These are phyloP conservation scores for Arctium lappa DNA, from an alignment of 129 eudicot genomes.

Conservation along the genomic window DNA sequence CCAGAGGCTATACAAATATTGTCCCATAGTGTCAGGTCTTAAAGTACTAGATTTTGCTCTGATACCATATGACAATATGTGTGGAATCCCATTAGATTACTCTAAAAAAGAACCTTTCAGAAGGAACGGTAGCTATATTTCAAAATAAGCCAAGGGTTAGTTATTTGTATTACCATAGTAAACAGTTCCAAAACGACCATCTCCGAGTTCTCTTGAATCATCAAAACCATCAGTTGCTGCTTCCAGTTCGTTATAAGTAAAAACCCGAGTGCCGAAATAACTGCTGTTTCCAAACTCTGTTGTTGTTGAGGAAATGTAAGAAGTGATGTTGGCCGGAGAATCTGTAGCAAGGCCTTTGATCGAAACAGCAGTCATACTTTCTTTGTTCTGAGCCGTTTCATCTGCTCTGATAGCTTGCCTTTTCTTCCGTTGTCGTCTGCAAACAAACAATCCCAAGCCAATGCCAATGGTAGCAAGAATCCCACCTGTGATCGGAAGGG, in stretches of 20 bases:
- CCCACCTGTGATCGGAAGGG: slow-evolving; percentile 49
- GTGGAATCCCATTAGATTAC: neutral
- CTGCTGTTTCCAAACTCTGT: slow-evolving; percentile 53
- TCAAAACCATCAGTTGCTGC: slow-evolving; percentile 72
- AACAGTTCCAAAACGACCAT: slow-evolving; percentile 88
- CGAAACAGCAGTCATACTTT: slow-evolving; percentile 20
- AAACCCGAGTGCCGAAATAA: slow-evolving; percentile 73
- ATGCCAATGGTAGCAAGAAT: slow-evolving; percentile 50
- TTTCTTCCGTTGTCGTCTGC: slow-evolving; percentile 44
- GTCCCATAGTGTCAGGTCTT: no score
- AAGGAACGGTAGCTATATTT: no score
- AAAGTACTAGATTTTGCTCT: neutral
- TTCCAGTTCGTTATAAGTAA: slow-evolving; percentile 67
- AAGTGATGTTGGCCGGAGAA: slow-evolving; percentile 45
- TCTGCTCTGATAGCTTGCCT: slow-evolving; percentile 13
- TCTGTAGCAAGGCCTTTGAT: slow-evolving; percentile 16
- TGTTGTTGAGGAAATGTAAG: slow-evolving; percentile 44
- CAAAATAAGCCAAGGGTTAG: neutral
- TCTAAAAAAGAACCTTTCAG: no score
- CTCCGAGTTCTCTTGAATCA: slow-evolving; percentile 68
- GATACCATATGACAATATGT: neutral
- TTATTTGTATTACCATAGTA: slow-evolving; percentile 57
- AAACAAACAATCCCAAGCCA: slow-evolving; percentile 40
- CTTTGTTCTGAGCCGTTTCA: slow-evolving; percentile 28
- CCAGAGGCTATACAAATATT: no score